Conservation (phyloP, 768 basidiomycete genomes). For the Symmetrospora coprosmae region DNA sequence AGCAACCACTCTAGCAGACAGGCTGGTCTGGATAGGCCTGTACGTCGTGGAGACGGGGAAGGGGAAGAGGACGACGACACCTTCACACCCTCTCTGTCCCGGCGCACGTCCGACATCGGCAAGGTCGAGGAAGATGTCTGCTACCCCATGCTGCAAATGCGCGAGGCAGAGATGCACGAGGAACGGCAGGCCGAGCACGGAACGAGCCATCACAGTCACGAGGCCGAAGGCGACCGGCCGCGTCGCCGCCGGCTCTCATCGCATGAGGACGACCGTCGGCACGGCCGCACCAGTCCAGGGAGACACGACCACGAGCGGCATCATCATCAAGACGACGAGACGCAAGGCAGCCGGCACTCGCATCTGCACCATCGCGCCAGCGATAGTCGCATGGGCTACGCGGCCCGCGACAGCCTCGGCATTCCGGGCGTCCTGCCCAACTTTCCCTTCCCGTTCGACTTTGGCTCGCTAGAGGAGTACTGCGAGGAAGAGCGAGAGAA, state of each 20-base stretch:
- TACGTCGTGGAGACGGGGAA: background rate
- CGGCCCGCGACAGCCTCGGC: constrained; percentile 12
- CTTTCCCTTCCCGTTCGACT: constrained; percentile 54
- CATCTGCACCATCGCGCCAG: constrained; percentile 2
- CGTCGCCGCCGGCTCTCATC: constrained; percentile 23
- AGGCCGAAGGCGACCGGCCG: background rate
- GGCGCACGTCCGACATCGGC: constrained; percentile 26
- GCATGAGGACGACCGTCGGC: constrained; percentile 26
- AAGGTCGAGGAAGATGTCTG: constrained; percentile 33
- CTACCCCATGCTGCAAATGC: constrained; percentile 28
- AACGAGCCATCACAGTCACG: too few species aligned
- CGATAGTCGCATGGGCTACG: constrained; percentile 4
- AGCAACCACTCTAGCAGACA: background rate
- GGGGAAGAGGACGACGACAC: constrained; percentile 1
- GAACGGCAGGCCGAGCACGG: background rate
- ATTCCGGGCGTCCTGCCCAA: constrained; percentile 32
- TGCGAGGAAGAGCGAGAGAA: constrained; percentile 53
- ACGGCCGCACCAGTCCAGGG: constrained; percentile 7
- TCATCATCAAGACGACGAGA: constrained; percentile 12
- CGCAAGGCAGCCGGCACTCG: background rate
- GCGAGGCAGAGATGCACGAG: background rate
- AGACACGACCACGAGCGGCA: background rate
- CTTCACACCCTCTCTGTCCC: constrained; percentile 27
- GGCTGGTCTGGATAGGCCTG: background rate
- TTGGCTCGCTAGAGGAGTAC: constrained; percentile 60